Percentiles rank a stretch among this genome's conserved stretches.
Evolutionary conservation across 345 rosid species (phyloP).

Genomic region (Populus simonii): DNA sequence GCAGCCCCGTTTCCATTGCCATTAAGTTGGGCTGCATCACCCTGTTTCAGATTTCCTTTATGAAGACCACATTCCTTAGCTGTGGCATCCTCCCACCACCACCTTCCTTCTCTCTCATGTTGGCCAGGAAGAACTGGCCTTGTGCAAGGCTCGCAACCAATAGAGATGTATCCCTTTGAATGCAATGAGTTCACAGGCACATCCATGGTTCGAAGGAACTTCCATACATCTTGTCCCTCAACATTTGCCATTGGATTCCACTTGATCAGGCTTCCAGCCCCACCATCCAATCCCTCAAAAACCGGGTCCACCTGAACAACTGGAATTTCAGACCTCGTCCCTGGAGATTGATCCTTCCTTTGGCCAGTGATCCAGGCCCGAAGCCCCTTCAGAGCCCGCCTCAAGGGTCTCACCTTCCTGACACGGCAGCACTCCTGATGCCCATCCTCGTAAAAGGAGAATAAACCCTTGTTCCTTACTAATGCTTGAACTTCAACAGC

Average conservation of each 20-base stretch:
- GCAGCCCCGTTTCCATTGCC: conserved; percentile 41
- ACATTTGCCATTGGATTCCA: conserved; percentile 95
- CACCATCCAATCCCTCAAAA: conserved; percentile 88
- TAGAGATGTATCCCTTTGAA: conserved; percentile 71
- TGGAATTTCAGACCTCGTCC: conserved; percentile 81
- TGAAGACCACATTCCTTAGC: conserved; percentile 98
- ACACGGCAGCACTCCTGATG: conserved; percentile 98
- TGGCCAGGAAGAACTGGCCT: conserved; percentile 93
- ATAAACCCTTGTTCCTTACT: conserved; percentile 86
- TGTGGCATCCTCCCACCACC: conserved; percentile 99
- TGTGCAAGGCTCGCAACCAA: conserved; percentile 98
- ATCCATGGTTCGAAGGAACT: conserved; percentile 74
- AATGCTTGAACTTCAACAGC: conserved; percentile 88
- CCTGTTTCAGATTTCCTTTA: conserved; percentile 74
- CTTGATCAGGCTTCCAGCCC: conserved; percentile 83
- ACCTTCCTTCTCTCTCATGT: conserved; percentile 98
- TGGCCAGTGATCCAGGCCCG: conserved; percentile 98
- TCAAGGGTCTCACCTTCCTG: conserved; percentile 88
- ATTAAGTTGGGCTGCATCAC: conserved; percentile 27
- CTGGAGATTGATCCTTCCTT: conserved; percentile 92
- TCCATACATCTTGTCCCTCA: conserved; percentile 74
- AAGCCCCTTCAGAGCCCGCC: conserved; percentile 84
- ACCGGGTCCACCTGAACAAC: conserved; percentile 88
- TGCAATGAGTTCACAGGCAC: conserved; percentile 85
- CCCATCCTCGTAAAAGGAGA: conserved; percentile 92